Conservation (phyloP, 768 basidiomycete genomes). For the Lentinus tigrinus region DNA sequence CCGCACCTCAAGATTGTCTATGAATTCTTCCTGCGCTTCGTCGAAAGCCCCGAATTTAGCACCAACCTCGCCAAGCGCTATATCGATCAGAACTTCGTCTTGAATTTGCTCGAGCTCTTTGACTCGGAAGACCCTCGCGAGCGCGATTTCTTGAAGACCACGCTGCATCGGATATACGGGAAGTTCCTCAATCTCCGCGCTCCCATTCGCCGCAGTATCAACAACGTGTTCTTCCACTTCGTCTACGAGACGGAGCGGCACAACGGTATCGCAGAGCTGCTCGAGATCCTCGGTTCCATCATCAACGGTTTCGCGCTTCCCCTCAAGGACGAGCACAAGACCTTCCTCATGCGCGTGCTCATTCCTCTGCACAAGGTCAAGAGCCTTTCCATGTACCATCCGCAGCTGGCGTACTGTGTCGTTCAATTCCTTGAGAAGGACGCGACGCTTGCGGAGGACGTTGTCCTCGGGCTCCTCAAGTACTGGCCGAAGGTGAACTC, state of each 20-base stretch:
- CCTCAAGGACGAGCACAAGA: constrained; percentile 99
- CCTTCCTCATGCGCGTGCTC: constrained; percentile 89
- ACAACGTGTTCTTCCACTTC: constrained; percentile 99
- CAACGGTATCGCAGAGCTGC: constrained; percentile 97
- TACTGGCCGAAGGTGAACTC: constrained; percentile 99
- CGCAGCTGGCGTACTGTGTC: constrained; percentile 98
- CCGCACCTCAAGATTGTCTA: constrained; percentile 99
- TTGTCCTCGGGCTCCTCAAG: constrained; percentile 92
- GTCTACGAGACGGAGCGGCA: constrained; percentile 98
- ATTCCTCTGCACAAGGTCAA: constrained; percentile 98
- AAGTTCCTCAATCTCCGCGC: constrained; percentile 99
- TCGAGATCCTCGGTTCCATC: constrained; percentile 98
- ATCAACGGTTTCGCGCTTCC: constrained; percentile 99
- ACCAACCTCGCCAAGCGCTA: constrained; percentile 96
- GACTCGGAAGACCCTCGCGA: constrained; percentile 99
- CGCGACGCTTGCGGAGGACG: constrained; percentile 86
- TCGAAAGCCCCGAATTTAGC: constrained; percentile 97
- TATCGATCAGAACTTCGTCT: constrained; percentile 93
- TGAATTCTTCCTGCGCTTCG: constrained; percentile 98
- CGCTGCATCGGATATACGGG: constrained; percentile 97
- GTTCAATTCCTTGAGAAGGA: constrained; percentile 99
- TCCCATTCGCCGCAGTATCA: constrained; percentile 98
- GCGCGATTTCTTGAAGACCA: constrained; percentile 99
- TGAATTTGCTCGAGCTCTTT: constrained; percentile 95
- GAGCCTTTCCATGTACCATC: constrained; percentile 95